Conservation (phyloP, 2,329 filamentous ascomycete genomes). For the Cladobotryum mycophilum region DNA sequence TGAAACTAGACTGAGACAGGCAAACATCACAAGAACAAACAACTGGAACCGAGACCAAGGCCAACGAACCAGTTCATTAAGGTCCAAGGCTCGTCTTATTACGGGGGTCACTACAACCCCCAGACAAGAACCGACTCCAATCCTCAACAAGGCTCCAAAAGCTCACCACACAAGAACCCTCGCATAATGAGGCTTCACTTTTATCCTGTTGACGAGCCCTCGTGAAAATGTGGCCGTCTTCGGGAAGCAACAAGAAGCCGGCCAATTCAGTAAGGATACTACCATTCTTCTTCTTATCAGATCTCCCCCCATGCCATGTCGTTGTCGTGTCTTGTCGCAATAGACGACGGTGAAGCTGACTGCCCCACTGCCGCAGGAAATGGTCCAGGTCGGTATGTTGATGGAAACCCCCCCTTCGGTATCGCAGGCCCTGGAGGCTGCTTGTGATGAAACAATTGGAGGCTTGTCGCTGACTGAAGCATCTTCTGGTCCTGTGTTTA, state of each 20-base stretch:
- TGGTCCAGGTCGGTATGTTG: slow-evolving; percentile 94
- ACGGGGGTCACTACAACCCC: not conserved
- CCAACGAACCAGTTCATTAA: slow-evolving; percentile 3
- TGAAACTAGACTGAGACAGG: not conserved
- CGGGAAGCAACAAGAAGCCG: slow-evolving; percentile 62
- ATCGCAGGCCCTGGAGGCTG: slow-evolving; percentile 1
- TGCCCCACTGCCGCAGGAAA: slow-evolving; percentile 64
- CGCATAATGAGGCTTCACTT: slow-evolving; percentile 26
- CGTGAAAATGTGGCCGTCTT: slow-evolving; percentile 57
- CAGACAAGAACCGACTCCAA: not conserved
- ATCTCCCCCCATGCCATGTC: not conserved
- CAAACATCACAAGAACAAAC: not conserved
- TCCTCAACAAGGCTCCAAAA: not conserved
- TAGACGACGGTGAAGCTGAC: slow-evolving; percentile 25
- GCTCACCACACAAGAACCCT: slow-evolving; percentile 7
- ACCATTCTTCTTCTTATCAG: slow-evolving; percentile 9
- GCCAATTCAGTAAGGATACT: slow-evolving; percentile 57
- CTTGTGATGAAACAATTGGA: slow-evolving; percentile 11
- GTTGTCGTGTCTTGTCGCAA: slow-evolving; percentile 6
- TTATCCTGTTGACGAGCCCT: slow-evolving; percentile 20
- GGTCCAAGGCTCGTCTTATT: not conserved
- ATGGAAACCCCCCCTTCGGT: slow-evolving; percentile 1
- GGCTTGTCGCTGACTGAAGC: slow-evolving; percentile 21
- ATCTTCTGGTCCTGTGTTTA: slow-evolving; percentile 25
- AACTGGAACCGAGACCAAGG: not conserved